Base-by-base conservation (phyloP, 2,329 filamentous ascomycete species). In the Ceratocystis lukuohia region DNA sequence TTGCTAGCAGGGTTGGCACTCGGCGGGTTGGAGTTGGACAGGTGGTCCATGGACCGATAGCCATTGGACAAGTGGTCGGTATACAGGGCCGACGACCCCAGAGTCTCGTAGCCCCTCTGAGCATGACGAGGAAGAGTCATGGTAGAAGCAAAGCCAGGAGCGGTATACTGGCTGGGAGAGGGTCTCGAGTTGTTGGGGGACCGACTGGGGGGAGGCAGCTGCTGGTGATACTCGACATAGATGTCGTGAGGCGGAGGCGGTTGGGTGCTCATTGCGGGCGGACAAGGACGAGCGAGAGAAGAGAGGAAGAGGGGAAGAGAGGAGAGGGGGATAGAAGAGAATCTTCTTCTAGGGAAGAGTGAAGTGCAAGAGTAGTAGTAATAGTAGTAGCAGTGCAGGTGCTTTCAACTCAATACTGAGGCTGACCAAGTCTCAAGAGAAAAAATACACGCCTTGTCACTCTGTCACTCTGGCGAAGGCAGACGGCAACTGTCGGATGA, bases 31-130 rank as follows among this genome's bases (percentile, higher is more conserved):
- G 50, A 25, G 50, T 56, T 56, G 20, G 50, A 56, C 74, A 81
- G 76, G 71, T 75, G 74, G 67, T 79, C 82, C 71, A 84, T 80
- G 67, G 80, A 82, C 69, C 89, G 87, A 79, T 83, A 71, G 80
- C 79, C 74, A 79, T 85, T 76, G 37, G 63, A 37, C 80, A 88
- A 76, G 76, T 94, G 89, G 64, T 83, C 80, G 17, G 81, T 80
- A 75, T 93, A 96, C 64, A 92, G 80, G 67, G 84, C 84, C 62
- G 85, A 82, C 0, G 78, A 77, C 53, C 75, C 76, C 73, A 90
- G 82, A 68, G 82, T 84, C 73, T 96, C 91, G 74, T 92, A 89
- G 71, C 88, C 88, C 71, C 90, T 84, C 71, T 91, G 92, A 56
- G 85, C 79, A 74, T 79, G 77, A 33, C 77, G 73, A 12, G 77